Evolutionary conservation across 2,329 filamentous ascomycete species (phyloP).

Genomic region (Diplodia intermedia): DNA sequence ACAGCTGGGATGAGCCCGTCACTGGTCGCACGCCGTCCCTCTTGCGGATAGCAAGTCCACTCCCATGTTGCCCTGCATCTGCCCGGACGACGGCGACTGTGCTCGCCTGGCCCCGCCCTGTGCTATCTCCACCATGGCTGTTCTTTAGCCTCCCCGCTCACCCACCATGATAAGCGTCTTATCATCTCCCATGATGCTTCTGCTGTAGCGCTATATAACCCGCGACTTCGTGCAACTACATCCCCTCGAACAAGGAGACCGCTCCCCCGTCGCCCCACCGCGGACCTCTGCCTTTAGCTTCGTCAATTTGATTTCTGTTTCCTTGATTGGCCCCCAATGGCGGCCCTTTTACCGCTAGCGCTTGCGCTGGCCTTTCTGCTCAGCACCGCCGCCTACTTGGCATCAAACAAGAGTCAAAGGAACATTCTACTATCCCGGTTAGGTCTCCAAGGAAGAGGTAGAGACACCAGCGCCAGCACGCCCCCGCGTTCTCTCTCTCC

Average conservation of each 20-base stretch:
- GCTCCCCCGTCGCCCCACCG: not conserved
- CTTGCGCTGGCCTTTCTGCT: conserved; percentile 44
- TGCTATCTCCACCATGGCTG: conserved; percentile 10
- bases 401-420: conserved; percentile 46
- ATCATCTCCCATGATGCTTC: conserved; percentile 8
- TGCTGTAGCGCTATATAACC: conserved; percentile 11
- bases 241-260: conserved; percentile 7
- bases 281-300: not conserved
- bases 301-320: not conserved
- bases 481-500: conserved; percentile 62
- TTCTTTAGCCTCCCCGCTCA: not conserved
- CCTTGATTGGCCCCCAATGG: conserved; percentile 34
- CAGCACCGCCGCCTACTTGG: conserved; percentile 40
- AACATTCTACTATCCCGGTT: conserved; percentile 51
- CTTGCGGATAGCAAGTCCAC: conserved; percentile 32
- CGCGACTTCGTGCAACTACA: conserved; percentile 11
- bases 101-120: not conserved
- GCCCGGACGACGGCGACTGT: not conserved
- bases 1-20: conserved; percentile 2
- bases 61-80: conserved; percentile 20
- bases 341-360: conserved; percentile 37
- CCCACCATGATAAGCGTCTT: conserved; percentile 20
- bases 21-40: conserved; percentile 28
- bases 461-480: conserved; percentile 58
- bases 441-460: conserved; percentile 47